Conservation (phyloP, 129 eudicot species). For the Pulicaria dysenterica region DNA sequence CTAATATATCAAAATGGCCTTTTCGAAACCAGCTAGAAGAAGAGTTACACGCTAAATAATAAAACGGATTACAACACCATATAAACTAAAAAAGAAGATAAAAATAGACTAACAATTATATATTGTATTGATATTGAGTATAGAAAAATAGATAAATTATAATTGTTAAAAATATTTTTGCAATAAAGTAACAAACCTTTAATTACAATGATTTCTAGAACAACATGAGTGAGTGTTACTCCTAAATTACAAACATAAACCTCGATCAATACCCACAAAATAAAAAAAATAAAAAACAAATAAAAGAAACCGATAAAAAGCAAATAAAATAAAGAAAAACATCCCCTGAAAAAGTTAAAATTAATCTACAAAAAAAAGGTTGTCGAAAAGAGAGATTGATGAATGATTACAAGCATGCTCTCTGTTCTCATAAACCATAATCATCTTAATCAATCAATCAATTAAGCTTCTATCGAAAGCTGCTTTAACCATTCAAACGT, state of each 20-base stretch:
- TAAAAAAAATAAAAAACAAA: neutral
- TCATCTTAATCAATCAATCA: conserved; percentile 34
- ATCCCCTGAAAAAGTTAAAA: conserved; percentile 37
- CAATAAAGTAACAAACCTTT: conserved; percentile 22
- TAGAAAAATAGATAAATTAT: neutral
- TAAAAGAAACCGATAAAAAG: neutral
- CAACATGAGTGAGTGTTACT: conserved; percentile 26
- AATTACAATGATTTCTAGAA: conserved; percentile 24
- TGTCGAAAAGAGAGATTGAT: conserved; percentile 30
- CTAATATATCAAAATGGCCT: too few species aligned
- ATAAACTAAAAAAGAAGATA: too few species aligned
- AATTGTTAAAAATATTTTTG: neutral
- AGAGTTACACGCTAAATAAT: too few species aligned
- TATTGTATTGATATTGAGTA: too few species aligned
- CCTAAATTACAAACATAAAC: conserved; percentile 30
- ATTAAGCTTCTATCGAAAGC: conserved; percentile 58
- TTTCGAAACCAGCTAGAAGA: too few species aligned
- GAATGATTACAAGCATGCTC: conserved; percentile 43
- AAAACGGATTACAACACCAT: too few species aligned
- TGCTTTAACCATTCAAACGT: conserved; percentile 99
- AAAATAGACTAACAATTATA: too few species aligned
- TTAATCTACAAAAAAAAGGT: conserved; percentile 34
- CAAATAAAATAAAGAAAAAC: conserved; percentile 11
- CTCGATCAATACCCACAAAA: conserved; percentile 28
- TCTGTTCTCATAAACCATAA: conserved; percentile 1